Percentiles rank a stretch among this genome's conserved stretches.
These are phyloP conservation scores for Sporisorium scitamineum DNA, from an alignment of 1,284 basidiomycete genomes.

Conservation along the genomic window DNA sequence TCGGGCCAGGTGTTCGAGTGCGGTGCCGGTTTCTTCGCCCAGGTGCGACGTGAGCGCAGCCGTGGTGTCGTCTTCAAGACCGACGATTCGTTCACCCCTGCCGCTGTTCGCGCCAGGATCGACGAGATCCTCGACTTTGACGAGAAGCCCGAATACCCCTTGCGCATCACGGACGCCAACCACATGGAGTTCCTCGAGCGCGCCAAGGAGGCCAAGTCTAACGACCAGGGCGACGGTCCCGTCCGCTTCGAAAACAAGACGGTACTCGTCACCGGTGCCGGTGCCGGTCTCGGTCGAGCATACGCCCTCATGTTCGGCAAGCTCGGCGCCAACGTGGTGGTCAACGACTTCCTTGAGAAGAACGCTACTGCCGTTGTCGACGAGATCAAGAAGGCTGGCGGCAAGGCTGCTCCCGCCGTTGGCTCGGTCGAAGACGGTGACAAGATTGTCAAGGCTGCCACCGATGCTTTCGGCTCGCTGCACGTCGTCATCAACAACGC, in stretches of 20 bases:
- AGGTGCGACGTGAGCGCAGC: constrained; percentile 92
- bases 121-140: constrained; percentile 83
- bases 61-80: constrained; percentile 88
- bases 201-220: constrained; percentile 78
- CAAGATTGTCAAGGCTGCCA: constrained; percentile 84
- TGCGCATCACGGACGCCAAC: constrained; percentile 75
- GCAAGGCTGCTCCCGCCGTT: constrained; percentile 85
- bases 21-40: constrained; percentile 91
- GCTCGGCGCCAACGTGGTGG: constrained; percentile 93
- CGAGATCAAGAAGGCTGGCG: constrained; percentile 87
- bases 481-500: constrained; percentile 93
- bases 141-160: constrained; percentile 78
- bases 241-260: constrained; percentile 91
- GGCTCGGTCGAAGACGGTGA: constrained; percentile 90
- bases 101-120: constrained; percentile 75
- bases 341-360: constrained; percentile 93
- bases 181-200: constrained; percentile 76
- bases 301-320: constrained; percentile 92
- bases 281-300: constrained; percentile 79
- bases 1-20: constrained; percentile 92
- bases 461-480: constrained; percentile 88
- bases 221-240: constrained; percentile 77
- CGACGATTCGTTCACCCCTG: constrained; percentile 90
- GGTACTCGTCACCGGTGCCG: constrained; percentile 86
- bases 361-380: constrained; percentile 85